Evolutionary conservation across 192 early-diverging fungal species (phyloP).

Genomic region (Coemansia sp.): DNA sequence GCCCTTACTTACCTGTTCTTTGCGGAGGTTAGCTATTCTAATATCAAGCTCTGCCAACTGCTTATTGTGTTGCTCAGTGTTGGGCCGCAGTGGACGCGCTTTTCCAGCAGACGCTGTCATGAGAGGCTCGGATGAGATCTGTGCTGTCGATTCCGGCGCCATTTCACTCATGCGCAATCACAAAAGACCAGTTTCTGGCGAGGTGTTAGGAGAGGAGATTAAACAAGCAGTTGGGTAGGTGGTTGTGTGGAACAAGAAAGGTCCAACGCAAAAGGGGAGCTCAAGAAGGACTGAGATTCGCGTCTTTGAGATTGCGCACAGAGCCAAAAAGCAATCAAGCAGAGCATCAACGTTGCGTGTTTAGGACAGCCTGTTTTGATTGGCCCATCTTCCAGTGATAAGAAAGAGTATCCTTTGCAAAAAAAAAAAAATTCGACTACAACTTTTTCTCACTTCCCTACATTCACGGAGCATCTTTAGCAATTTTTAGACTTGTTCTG

Average conservation of each 20-base stretch:
- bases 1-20: conserved; percentile 51
- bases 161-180: conserved; percentile 14
- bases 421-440: background rate
- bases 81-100: conserved; percentile 50
- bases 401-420: background rate
- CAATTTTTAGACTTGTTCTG: background rate
- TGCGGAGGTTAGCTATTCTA: conserved; percentile 58
- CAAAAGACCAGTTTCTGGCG: background rate
- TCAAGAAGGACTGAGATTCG: background rate
- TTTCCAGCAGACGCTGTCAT: conserved; percentile 12
- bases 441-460: background rate
- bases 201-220: background rate
- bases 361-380: background rate
- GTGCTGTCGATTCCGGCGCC: conserved; percentile 33
- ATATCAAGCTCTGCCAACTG: conserved; percentile 56
- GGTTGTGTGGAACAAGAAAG: background rate
- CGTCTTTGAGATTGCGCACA: background rate
- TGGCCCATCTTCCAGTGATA: background rate
- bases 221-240: background rate
- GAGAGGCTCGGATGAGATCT: conserved; percentile 12
- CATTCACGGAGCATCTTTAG: background rate
- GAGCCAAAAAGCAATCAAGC: background rate
- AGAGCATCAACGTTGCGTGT: background rate
- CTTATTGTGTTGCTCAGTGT: conserved; percentile 53
- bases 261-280: conserved; percentile 7